These are phyloP conservation scores for Sophora flavescens DNA, from an alignment of 306 rosid genomes.

Conservation along the genomic window DNA sequence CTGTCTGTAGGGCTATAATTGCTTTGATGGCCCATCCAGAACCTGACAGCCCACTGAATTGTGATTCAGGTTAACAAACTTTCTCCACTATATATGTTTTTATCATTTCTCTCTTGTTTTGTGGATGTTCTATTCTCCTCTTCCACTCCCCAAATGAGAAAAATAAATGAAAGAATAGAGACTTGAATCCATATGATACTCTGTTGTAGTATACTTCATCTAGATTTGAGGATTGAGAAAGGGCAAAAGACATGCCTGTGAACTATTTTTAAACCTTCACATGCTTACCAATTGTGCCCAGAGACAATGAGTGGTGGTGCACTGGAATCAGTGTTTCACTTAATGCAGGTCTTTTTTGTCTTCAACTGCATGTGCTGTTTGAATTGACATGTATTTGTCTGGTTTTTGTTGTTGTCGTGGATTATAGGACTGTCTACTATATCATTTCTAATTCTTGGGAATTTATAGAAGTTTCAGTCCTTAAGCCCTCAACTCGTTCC, in stretches of 20 bases:
- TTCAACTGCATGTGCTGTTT: slow-evolving; percentile 9
- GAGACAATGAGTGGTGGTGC: slow-evolving; percentile 32
- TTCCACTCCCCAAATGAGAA: background rate
- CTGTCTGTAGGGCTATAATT: slow-evolving; percentile 98
- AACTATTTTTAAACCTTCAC: slow-evolving; percentile 18
- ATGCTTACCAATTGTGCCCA: slow-evolving; percentile 7
- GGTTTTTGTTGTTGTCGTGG: background rate
- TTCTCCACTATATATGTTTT: slow-evolving; percentile 22
- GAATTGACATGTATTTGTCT: slow-evolving; percentile 20
- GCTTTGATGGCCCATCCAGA: slow-evolving; percentile 99
- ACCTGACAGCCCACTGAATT: slow-evolving; percentile 95
- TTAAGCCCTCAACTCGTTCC: slow-evolving; percentile 14
- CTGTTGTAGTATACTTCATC: background rate
- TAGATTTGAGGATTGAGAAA: slow-evolving; percentile 21
- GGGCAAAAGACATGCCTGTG: slow-evolving; percentile 16
- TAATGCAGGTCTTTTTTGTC: background rate
- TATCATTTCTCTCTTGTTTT: background rate
- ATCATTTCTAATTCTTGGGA: slow-evolving; percentile 20
- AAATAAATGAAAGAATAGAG: slow-evolving; percentile 24
- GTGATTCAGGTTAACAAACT: slow-evolving; percentile 80
- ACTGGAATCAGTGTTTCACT: background rate
- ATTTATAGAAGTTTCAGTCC: background rate
- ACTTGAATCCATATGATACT: slow-evolving; percentile 26
- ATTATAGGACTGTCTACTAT: slow-evolving; percentile 6
- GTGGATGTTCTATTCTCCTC: background rate